A percentile compares a stretch with the other conserved stretches of the same genome.
Evolutionary conservation across 2,329 filamentous ascomycete species (phyloP).

Genomic region (Scedosporium aurantiacum): DNA sequence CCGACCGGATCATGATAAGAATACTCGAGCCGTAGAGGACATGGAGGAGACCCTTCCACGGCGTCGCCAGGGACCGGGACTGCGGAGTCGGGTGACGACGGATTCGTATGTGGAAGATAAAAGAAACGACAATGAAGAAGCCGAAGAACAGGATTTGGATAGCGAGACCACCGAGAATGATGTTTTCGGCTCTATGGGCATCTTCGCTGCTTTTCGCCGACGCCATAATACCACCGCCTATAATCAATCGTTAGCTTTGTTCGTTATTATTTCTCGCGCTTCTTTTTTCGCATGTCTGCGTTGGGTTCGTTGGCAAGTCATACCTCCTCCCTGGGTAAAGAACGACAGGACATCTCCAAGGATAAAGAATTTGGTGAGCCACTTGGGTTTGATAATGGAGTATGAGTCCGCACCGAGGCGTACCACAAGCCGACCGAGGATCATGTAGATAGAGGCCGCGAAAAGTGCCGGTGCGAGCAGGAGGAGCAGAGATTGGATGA

Average conservation of each 20-base stretch:
- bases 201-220: conserved; percentile 14
- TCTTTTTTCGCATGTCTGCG: not conserved
- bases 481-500: conserved; percentile 27
- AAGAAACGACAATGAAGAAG: conserved; percentile 37
- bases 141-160: conserved; percentile 45
- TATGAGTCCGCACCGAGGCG: conserved; percentile 25
- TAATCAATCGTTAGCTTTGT: not conserved
- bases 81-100: conserved; percentile 11
- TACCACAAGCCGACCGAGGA: conserved; percentile 28
- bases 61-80: conserved; percentile 15
- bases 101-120: conserved; percentile 31
- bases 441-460: conserved; percentile 37
- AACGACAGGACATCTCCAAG: conserved; percentile 37
- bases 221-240: conserved; percentile 17
- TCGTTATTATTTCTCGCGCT: not conserved
- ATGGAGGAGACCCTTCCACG: conserved; percentile 19
- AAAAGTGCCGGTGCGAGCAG: conserved; percentile 29
- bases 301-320: not conserved
- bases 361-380: conserved; percentile 40
- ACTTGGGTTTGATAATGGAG: conserved; percentile 29
- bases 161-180: conserved; percentile 41
- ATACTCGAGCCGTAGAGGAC: conserved; percentile 18
- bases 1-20: conserved; percentile 29
- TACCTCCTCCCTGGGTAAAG: conserved; percentile 18
- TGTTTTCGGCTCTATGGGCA: conserved; percentile 26